phyloP scores from a whole-genome alignment of 2,329 filamentous ascomycete species.

The Fusarium newnesense region DNA sequence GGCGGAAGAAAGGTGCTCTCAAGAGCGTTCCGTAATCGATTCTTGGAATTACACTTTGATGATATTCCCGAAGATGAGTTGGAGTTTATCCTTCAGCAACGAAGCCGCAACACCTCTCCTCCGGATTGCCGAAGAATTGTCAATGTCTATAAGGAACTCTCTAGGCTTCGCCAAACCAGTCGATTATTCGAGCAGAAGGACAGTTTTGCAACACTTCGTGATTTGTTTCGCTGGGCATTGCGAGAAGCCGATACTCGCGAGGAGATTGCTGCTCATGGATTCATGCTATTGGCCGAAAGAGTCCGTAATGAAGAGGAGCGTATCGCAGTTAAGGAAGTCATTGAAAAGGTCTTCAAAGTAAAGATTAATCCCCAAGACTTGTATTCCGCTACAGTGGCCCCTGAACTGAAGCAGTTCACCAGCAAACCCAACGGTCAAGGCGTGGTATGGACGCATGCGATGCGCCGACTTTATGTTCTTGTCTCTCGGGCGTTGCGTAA shows the following conservation, averaged over 20 bases:
- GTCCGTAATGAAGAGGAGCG: slow-evolving; percentile 93
- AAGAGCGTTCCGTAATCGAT: slow-evolving; percentile 94
- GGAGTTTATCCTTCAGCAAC: slow-evolving; percentile 87
- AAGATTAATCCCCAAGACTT: slow-evolving; percentile 78
- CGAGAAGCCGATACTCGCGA: slow-evolving; percentile 86
- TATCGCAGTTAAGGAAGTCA: slow-evolving; percentile 82
- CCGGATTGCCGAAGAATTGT: slow-evolving; percentile 94
- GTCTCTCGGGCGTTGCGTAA: slow-evolving; percentile 88
- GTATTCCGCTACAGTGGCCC: slow-evolving; percentile 71
- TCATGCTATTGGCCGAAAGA: slow-evolving; percentile 94
- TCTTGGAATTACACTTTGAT: slow-evolving; percentile 96
- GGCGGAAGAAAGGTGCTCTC: slow-evolving; percentile 94
- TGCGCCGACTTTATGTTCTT: slow-evolving; percentile 90
- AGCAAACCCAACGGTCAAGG: slow-evolving; percentile 63
- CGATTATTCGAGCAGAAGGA: slow-evolving; percentile 96
- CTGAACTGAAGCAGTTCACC: slow-evolving; percentile 64
- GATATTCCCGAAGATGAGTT: slow-evolving; percentile 97
- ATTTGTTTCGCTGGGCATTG: slow-evolving; percentile 95
- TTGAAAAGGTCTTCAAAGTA: slow-evolving; percentile 91
- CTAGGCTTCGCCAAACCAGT: slow-evolving; percentile 86
- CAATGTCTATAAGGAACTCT: slow-evolving; percentile 91
- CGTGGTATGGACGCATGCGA: slow-evolving; percentile 94
- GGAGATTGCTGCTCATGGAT: slow-evolving; percentile 90
- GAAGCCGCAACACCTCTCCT: slow-evolving; percentile 86
- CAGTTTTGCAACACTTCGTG: slow-evolving; percentile 94